Percentiles rank a stretch among this genome's conserved stretches.
Evolutionary conservation across 2,329 filamentous ascomycete genomes (phyloP).

Genomic region (Colletotrichum sp.): DNA sequence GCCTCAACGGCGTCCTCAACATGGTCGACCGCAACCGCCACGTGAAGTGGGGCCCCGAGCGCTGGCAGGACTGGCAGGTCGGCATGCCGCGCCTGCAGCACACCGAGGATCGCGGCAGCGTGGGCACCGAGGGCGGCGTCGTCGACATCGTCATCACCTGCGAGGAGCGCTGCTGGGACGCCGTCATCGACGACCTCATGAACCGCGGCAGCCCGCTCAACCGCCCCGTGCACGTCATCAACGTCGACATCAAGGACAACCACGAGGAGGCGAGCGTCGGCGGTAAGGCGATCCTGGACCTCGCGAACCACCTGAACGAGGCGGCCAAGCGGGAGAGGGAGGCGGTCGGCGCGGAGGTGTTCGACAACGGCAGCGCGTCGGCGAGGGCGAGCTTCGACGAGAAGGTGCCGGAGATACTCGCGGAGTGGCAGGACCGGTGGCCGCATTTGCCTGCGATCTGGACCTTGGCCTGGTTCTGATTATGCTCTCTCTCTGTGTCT

Average conservation of each 20-base stretch:
- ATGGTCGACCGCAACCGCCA: constrained; percentile 93
- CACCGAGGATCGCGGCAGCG: constrained; percentile 74
- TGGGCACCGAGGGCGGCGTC: constrained; percentile 84
- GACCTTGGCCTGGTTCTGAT: constrained; percentile 92
- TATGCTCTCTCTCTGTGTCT: background rate
- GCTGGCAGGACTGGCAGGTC: constrained; percentile 97
- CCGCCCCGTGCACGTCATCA: constrained; percentile 94
- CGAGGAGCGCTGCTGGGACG: constrained; percentile 98
- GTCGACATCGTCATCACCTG: constrained; percentile 97
- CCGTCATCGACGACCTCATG: constrained; percentile 91
- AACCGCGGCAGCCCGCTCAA: constrained; percentile 87
- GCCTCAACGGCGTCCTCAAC: constrained; percentile 89
- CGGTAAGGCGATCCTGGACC: constrained; percentile 88
- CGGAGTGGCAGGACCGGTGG: constrained; percentile 93
- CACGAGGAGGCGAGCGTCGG: constrained; percentile 95
- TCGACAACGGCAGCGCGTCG: constrained; percentile 71
- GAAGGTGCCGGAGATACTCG: constrained; percentile 88
- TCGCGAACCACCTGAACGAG: constrained; percentile 84
- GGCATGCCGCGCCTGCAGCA: constrained; percentile 84
- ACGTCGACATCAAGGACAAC: constrained; percentile 98
- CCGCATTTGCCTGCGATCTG: constrained; percentile 89
- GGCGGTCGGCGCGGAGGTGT: constrained; percentile 64
- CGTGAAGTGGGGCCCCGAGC: constrained; percentile 94
- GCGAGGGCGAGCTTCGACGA: constrained; percentile 86
- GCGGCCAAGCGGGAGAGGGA: constrained; percentile 80